Conservation (phyloP, 2,329 filamentous ascomycete species). For the Alternaria brassicae region DNA sequence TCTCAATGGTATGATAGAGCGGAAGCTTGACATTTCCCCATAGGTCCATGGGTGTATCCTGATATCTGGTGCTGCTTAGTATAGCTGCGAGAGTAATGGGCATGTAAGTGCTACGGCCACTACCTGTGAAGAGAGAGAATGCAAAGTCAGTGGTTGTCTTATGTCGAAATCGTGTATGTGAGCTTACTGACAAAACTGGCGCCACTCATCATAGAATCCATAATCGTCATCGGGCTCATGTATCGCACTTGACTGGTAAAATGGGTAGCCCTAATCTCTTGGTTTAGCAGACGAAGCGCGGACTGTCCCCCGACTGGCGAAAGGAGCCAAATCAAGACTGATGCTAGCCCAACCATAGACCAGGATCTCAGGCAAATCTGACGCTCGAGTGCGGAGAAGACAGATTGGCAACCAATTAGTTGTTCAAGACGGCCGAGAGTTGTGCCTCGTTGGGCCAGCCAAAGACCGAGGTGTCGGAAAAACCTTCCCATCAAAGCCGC, state of each 20-base stretch:
- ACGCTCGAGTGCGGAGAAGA: constrained; percentile 42
- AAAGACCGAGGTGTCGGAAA: constrained; percentile 36
- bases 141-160: neutral
- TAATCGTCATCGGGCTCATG: constrained; percentile 21
- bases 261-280: constrained; percentile 19
- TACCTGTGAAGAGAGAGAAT: neutral
- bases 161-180: neutral
- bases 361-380: constrained; percentile 35
- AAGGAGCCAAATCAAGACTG: constrained; percentile 37
- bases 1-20: constrained; percentile 29
- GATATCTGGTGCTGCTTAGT: constrained; percentile 33
- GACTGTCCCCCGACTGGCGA: constrained; percentile 43
- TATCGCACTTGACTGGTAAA: constrained; percentile 27
- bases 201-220: constrained; percentile 18
- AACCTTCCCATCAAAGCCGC: constrained; percentile 41
- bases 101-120: constrained; percentile 27
- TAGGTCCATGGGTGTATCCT: constrained; percentile 32
- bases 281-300: constrained; percentile 33
- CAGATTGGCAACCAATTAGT: constrained; percentile 38
- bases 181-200: constrained; percentile 14
- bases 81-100: constrained; percentile 34
- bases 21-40: constrained; percentile 43
- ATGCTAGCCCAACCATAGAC: constrained; percentile 32
- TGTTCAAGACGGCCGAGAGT: constrained; percentile 39
- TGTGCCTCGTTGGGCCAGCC: constrained; percentile 37